phyloP scores from a whole-genome alignment of 768 basidiomycete species.

The Leccinellum rugosiceps region DNA sequence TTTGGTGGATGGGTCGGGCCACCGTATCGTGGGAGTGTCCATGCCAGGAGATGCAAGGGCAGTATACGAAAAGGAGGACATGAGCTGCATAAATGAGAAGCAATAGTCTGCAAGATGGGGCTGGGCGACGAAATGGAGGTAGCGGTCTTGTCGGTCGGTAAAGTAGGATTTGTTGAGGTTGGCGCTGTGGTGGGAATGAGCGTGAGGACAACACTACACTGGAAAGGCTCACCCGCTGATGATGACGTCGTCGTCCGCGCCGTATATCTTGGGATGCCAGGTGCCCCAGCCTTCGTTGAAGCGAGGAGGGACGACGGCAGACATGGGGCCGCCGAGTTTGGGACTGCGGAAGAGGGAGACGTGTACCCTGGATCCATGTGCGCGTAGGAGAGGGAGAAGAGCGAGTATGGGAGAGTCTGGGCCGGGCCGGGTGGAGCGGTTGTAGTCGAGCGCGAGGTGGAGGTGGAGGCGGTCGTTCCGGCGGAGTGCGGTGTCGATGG shows the following conservation, averaged over 20 bases:
- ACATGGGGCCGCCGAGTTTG: slow-evolving; percentile 69
- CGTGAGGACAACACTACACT: background rate
- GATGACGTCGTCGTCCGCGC: slow-evolving; percentile 87
- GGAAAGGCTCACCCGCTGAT: slow-evolving; percentile 74
- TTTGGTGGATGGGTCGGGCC: slow-evolving; percentile 63
- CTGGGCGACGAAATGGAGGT: slow-evolving; percentile 68
- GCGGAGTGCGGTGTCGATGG: slow-evolving; percentile 58
- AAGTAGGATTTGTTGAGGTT: slow-evolving; percentile 94
- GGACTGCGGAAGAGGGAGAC: slow-evolving; percentile 88
- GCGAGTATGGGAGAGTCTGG: slow-evolving; percentile 61
- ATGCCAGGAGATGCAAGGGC: slow-evolving; percentile 28
- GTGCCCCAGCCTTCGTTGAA: slow-evolving; percentile 99
- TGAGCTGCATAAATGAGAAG: slow-evolving; percentile 65
- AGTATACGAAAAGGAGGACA: slow-evolving; percentile 71
- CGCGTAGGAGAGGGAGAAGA: slow-evolving; percentile 69
- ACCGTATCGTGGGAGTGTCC: slow-evolving; percentile 53
- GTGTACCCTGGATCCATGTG: slow-evolving; percentile 69
- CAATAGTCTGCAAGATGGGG: slow-evolving; percentile 77
- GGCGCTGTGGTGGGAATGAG: slow-evolving; percentile 52
- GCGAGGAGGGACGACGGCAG: slow-evolving; percentile 78
- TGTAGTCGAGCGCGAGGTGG: slow-evolving; percentile 74
- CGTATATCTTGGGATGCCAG: slow-evolving; percentile 97
- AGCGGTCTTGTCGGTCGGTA: slow-evolving; percentile 92
- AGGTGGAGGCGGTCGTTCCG: slow-evolving; percentile 61
- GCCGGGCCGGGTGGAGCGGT: slow-evolving; percentile 75